phyloP scores from a whole-genome alignment of 2,329 filamentous ascomycete genomes.

The Epichloe baconii region DNA sequence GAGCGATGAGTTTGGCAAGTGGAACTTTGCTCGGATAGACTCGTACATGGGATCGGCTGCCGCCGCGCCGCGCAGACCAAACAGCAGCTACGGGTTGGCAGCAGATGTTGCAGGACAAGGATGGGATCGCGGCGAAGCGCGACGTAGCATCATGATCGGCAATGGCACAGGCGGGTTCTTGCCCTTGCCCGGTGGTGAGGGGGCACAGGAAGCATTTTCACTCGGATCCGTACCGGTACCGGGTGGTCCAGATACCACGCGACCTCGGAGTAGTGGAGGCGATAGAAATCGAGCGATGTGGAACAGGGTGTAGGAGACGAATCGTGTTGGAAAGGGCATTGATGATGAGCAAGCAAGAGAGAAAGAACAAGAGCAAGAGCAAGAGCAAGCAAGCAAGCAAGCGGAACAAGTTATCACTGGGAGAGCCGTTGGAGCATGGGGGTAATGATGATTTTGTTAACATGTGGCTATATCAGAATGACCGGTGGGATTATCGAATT shows the following conservation, averaged over 20 bases:
- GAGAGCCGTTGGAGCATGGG: neutral
- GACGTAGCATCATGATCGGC: constrained; percentile 41
- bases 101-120: constrained; percentile 34
- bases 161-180: constrained; percentile 40
- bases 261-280: constrained; percentile 2
- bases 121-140: constrained; percentile 38
- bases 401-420: neutral
- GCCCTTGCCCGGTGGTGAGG: constrained; percentile 28
- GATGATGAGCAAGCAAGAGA: neutral
- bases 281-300: constrained; percentile 1
- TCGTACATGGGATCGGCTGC: constrained; percentile 16
- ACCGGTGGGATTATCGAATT: neutral
- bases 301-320: neutral
- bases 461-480: neutral
- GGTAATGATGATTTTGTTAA: neutral
- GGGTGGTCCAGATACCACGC: neutral
- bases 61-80: constrained; percentile 25
- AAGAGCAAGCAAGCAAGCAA: neutral
- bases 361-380: no score
- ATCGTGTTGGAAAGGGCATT: neutral
- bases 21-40: constrained; percentile 42
- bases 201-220: neutral
- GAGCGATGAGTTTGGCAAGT: constrained; percentile 42
- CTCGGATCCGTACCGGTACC: neutral
- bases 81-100: constrained; percentile 45